These are phyloP conservation scores for Diaporthe sp. DNA, from an alignment of 2,329 filamentous ascomycete species.

Conservation along the genomic window DNA sequence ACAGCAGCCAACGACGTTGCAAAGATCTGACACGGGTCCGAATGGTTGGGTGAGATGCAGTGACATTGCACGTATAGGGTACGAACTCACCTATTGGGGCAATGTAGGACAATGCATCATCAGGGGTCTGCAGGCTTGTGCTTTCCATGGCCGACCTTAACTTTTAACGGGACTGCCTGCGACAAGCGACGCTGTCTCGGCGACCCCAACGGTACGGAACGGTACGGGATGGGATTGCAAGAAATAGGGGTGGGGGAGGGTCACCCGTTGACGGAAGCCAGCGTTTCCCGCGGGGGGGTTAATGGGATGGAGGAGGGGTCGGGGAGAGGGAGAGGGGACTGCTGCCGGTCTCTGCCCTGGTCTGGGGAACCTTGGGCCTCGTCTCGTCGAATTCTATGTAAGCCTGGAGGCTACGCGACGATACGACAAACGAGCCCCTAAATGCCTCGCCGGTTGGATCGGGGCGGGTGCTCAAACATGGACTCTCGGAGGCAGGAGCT, in stretches of 20 bases:
- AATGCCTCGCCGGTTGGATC: background rate
- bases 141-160: constrained; percentile 52
- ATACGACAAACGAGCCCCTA: background rate
- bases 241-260: background rate
- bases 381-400: background rate
- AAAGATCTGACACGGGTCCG: constrained; percentile 60
- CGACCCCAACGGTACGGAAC: constrained; percentile 12
- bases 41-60: constrained; percentile 60
- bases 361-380: constrained; percentile 15
- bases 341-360: constrained; percentile 3
- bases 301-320: background rate
- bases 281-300: constrained; percentile 6
- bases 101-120: constrained; percentile 62
- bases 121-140: constrained; percentile 59
- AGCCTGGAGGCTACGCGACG: background rate
- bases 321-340: background rate
- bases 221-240: background rate
- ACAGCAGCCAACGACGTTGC: constrained; percentile 59
- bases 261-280: constrained; percentile 14
- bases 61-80: constrained; percentile 38
- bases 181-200: constrained; percentile 18
- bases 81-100: constrained; percentile 67
- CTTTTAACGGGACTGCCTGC: constrained; percentile 36
- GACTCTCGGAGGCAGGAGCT: background rate
- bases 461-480: background rate